phyloP scores from a whole-genome alignment of 2,329 filamentous ascomycete species.

The Fusarium sp. region DNA sequence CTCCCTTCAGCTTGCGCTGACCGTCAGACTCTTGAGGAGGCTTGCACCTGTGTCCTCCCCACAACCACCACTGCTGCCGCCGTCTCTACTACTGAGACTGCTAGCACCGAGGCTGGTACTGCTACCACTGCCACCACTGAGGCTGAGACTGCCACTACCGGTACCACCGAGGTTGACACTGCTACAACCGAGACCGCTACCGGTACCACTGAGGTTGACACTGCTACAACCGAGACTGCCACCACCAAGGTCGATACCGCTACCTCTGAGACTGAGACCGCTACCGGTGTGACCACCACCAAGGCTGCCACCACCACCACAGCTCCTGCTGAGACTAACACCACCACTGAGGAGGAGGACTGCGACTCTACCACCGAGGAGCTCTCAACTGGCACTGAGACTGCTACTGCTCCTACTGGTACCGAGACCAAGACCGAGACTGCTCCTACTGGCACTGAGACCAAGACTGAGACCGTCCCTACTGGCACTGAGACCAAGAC shows the following conservation, averaged over 20 bases:
- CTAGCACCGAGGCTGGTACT: constrained; percentile 10
- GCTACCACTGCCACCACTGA: background rate
- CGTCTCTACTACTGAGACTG: constrained; percentile 2
- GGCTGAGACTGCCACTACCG: background rate
- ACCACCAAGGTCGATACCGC: constrained; percentile 3
- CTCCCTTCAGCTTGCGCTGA: background rate
- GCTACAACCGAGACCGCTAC: background rate
- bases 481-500: background rate
- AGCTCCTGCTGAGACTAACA: constrained; percentile 2
- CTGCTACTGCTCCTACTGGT: background rate
- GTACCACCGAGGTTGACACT: background rate
- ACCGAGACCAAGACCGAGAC: too few relatives aligned
- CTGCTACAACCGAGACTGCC: constrained; percentile 1
- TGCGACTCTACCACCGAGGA: constrained; percentile 1
- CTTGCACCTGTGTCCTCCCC: background rate
- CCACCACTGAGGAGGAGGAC: constrained; percentile 13
- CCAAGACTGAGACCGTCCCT: too few relatives aligned
- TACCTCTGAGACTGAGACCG: background rate
- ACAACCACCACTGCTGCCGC: background rate
- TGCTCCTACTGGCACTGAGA: constrained; percentile 10
- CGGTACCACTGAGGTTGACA: too few relatives aligned
- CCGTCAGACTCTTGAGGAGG: background rate
- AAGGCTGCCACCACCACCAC: constrained; percentile 9
- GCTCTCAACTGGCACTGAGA: constrained; percentile 1
- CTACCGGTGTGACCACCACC: background rate